Base-by-base conservation (phyloP, 2,329 filamentous ascomycete genomes). In the Plectosphaerella sp. region DNA sequence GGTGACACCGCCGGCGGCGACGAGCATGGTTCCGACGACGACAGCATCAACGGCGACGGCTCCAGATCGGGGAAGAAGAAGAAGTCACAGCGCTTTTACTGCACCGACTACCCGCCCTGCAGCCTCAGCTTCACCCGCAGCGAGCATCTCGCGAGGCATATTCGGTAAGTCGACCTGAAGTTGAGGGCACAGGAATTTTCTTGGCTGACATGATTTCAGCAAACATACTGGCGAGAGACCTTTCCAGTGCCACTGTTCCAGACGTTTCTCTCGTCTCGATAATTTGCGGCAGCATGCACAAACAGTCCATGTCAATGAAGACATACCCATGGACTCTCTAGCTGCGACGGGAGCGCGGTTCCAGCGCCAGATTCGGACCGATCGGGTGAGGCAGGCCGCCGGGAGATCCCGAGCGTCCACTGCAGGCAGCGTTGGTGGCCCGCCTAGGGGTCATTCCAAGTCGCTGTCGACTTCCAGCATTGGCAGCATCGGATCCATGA, bases 161-260 rank as follows among this genome's bases (percentile, higher is more conserved):
- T 99, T 61, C 84, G 92, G 87, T 92, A 79, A 36, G 61, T 11
- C 20, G 14, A 7, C n/a, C 12, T 24, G 36, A 12, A 16, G 3
- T 16, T 8, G 8, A 15, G 16, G 22, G 22, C 14, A 33, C n/a
- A 9, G 18, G 28, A 9, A 12, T 33, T 3, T 12, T 12, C 28
- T 33, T 33, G 28, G 12, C 46, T 45, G 28, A 47, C 45, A 42
- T 52, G 53, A 49, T 9, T 16, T 16, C 57, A 94, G 91, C 62
- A 97, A 97, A 81, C 94, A 99, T 64, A 99, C 94, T 1, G 94
- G 94, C 50, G 94, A 99, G 74, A 86, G 94, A 25, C 94, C 94
- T 0, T 99, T 97, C 63, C 89, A 95, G 69, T 99, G 94, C 61
- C 94, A 97, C 69, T 99, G 94, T 70, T 90, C 88, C 3, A 84